A percentile compares a stretch with the other conserved stretches of the same genome.
phyloP scores from a whole-genome alignment of 768 basidiomycete species.

The Auricularia cornea region DNA sequence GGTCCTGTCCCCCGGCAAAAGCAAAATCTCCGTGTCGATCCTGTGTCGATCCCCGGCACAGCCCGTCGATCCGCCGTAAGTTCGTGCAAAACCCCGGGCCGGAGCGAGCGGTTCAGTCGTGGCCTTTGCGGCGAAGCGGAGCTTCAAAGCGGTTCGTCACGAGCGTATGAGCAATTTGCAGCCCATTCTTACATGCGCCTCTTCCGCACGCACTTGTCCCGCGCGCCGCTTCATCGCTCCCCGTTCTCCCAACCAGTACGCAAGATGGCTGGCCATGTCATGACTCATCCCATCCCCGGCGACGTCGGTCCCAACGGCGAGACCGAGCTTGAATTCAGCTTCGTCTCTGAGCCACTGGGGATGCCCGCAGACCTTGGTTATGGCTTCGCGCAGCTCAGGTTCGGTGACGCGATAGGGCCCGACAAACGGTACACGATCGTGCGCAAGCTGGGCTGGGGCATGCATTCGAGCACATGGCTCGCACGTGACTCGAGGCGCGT shows the following conservation, averaged over 20 bases:
- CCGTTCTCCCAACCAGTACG: not conserved
- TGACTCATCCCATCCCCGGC: not conserved
- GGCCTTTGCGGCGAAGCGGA: no score
- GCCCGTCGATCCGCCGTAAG: no score
- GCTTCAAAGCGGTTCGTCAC: no score
- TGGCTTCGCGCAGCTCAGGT: slow-evolving; percentile 1
- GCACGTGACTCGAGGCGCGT: slow-evolving; percentile 7
- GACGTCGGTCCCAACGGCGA: not conserved
- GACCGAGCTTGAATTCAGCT: not conserved
- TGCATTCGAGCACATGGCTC: slow-evolving; percentile 11
- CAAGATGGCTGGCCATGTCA: not conserved
- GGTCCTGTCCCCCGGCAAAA: no score
- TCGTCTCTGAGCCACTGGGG: slow-evolving; percentile 3
- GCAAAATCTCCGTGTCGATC: no score
- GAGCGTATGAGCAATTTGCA: no score
- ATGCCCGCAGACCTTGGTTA: not conserved
- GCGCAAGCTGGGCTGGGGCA: slow-evolving; percentile 12
- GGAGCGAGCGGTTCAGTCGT: no score
- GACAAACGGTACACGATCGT: slow-evolving; percentile 6
- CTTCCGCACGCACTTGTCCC: not conserved
- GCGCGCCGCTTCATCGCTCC: not conserved
- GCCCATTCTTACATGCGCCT: not conserved
- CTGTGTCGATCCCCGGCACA: no score
- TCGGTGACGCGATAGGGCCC: not conserved
- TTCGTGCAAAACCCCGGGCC: no score